Evolutionary conservation across 2,329 filamentous ascomycete species (phyloP).

Genomic region (Venturia asperata): DNA sequence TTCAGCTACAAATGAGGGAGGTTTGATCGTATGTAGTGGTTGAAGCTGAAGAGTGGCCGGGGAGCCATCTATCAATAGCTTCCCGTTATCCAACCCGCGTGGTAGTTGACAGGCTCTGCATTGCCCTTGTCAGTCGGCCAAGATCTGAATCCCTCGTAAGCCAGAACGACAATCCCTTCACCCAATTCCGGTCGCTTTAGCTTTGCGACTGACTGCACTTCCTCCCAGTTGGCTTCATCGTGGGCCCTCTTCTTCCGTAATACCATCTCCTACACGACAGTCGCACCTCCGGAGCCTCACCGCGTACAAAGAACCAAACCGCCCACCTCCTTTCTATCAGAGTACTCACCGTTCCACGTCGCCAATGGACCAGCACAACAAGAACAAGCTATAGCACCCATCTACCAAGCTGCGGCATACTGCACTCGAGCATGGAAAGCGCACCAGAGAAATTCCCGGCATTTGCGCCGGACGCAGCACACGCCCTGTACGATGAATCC

Average conservation of each 20-base stretch:
- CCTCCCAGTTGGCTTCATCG: neutral
- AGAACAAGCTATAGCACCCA: slow-evolving; percentile 1
- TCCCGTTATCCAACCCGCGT: neutral
- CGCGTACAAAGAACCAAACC: neutral
- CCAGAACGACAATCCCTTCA: too few relatives aligned
- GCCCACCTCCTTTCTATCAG: slow-evolving; percentile 6
- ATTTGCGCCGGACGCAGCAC: slow-evolving; percentile 17
- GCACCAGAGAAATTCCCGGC: slow-evolving; percentile 22
- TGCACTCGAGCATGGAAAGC: slow-evolving; percentile 21
- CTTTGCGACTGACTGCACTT: neutral
- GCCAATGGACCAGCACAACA: slow-evolving; percentile 3
- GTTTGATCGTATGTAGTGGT: neutral
- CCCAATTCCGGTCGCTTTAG: neutral
- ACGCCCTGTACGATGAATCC: slow-evolving; percentile 4
- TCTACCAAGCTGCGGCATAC: neutral
- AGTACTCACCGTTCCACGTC: neutral
- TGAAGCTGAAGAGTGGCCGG: neutral
- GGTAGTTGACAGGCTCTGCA: neutral
- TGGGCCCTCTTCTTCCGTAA: neutral
- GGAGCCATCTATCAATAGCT: neutral
- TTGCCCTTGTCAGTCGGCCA: neutral
- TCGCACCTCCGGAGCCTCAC: neutral
- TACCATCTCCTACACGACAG: neutral
- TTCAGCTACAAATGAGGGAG: neutral
- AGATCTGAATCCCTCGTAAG: neutral